phyloP scores from a whole-genome alignment of 257 asterid genomes.

The Capsicum chinense region DNA sequence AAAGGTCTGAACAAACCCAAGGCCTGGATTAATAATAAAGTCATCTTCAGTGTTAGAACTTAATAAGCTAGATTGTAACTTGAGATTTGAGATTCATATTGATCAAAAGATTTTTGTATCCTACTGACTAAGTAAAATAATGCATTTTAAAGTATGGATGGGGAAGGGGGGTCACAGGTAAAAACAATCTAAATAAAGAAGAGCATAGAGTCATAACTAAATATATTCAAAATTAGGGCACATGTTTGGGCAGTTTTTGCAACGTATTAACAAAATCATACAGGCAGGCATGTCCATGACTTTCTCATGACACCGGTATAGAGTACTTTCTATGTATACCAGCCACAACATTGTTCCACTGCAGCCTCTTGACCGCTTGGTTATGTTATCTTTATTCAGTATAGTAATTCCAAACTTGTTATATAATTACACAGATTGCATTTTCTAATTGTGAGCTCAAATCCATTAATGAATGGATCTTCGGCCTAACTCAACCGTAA shows the following conservation, averaged over 20 bases:
- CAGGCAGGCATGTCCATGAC: not conserved
- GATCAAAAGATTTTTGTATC: not conserved
- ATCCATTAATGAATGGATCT: too few relatives aligned
- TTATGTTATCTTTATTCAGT: not conserved
- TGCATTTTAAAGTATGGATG: not conserved
- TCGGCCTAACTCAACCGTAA: too few relatives aligned
- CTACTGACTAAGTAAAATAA: not conserved
- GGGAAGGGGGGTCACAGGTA: not conserved
- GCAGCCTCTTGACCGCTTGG: not conserved
- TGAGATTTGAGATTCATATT: not conserved
- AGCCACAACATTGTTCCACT: not conserved
- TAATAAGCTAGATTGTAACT: not conserved
- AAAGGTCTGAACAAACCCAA: slow-evolving; percentile 96
- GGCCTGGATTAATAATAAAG: slow-evolving; percentile 88
- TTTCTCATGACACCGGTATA: not conserved
- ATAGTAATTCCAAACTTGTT: not conserved
- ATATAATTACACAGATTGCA: not conserved
- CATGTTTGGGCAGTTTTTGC: not conserved
- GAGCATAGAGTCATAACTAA: not conserved
- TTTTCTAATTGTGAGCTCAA: not conserved
- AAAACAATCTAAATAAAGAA: not conserved
- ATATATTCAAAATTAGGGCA: not conserved
- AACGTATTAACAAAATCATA: not conserved
- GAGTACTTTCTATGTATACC: not conserved
- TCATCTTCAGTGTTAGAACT: slow-evolving; percentile 54